phyloP scores from a whole-genome alignment of 139 green algal species.

The Choricystis sp. region DNA sequence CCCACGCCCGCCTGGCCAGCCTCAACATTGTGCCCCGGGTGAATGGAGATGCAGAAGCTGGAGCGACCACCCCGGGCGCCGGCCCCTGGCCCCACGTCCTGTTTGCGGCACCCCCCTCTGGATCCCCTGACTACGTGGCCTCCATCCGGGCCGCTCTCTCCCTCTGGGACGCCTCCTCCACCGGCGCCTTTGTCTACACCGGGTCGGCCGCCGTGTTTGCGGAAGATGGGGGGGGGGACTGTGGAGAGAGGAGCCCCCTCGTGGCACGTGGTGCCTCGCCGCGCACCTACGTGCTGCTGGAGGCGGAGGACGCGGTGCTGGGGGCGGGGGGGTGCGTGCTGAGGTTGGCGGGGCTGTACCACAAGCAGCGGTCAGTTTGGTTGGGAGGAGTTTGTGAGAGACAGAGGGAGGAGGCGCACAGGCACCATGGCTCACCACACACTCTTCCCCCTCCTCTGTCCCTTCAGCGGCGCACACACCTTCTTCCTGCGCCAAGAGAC shows the following conservation, averaged over 20 bases:
- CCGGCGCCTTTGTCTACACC: constrained; percentile 80
- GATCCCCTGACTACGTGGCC: constrained; percentile 64
- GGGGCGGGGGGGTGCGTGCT: constrained; percentile 67
- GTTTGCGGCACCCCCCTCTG: constrained; percentile 79
- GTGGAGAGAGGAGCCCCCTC: constrained; percentile 42
- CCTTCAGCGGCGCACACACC: constrained; percentile 64
- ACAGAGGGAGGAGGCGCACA: neutral
- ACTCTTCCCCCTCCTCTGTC: neutral
- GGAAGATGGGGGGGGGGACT: constrained; percentile 37
- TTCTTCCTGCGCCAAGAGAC: constrained; percentile 57
- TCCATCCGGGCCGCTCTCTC: constrained; percentile 46
- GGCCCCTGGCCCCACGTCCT: constrained; percentile 67
- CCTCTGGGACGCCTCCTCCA: constrained; percentile 54
- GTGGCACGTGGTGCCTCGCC: constrained; percentile 34
- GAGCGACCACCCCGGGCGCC: too few species aligned
- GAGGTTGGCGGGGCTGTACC: constrained; percentile 87
- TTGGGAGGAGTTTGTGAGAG: neutral
- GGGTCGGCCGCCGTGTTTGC: constrained; percentile 62
- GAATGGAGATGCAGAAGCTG: constrained; percentile 16
- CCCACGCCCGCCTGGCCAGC: constrained; percentile 54
- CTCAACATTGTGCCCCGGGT: constrained; percentile 48
- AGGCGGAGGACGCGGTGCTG: constrained; percentile 56
- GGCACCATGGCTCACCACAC: neutral
- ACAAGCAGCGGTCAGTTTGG: constrained; percentile 29
- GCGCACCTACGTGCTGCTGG: constrained; percentile 57